Percentiles rank a stretch among this genome's conserved stretches.
Evolutionary conservation across 1,139 yeast species (phyloP).

Genomic region (Sugiyamaella japonica): DNA sequence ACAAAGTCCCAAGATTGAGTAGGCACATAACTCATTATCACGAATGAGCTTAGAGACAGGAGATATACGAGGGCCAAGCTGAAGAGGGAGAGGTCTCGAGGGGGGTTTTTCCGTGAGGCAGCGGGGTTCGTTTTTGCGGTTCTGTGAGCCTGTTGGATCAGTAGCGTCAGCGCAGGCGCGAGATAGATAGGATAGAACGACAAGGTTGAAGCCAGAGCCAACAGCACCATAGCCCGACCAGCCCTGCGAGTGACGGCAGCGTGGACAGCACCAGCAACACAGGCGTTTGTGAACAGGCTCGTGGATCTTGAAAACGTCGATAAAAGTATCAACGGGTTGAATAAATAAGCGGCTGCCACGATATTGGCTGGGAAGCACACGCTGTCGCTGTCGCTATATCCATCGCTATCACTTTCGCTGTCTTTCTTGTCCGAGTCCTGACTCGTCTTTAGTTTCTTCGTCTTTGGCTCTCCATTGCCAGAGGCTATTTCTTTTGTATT

Average conservation of each 20-base stretch:
- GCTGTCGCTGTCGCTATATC: background rate
- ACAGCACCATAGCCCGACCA: slow-evolving; percentile 50
- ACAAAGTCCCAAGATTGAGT: slow-evolving; percentile 55
- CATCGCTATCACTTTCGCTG: background rate
- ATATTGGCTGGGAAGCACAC: slow-evolving; percentile 29
- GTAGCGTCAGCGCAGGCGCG: slow-evolving; percentile 30
- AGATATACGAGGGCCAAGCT: slow-evolving; percentile 27
- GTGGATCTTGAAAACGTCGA: slow-evolving; percentile 73
- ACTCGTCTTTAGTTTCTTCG: background rate
- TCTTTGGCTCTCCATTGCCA: background rate
- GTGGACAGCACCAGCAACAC: slow-evolving; percentile 54
- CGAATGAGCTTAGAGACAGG: slow-evolving; percentile 38
- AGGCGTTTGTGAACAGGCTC: slow-evolving; percentile 56
- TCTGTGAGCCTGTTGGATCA: slow-evolving; percentile 13
- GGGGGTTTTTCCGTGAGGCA: slow-evolving; percentile 9
- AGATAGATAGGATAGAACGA: slow-evolving; percentile 58
- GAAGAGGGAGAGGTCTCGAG: background rate
- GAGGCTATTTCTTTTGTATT: background rate
- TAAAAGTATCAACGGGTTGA: slow-evolving; percentile 76
- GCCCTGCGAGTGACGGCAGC: slow-evolving; percentile 47
- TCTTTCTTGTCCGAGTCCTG: too few relatives aligned
- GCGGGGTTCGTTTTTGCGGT: too few relatives aligned
- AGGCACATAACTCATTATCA: slow-evolving; percentile 46
- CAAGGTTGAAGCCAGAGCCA: slow-evolving; percentile 66
- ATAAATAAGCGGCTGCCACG: slow-evolving; percentile 58